These are phyloP conservation scores for Tulasnella sp. DNA, from an alignment of 768 basidiomycete genomes.

Conservation along the genomic window DNA sequence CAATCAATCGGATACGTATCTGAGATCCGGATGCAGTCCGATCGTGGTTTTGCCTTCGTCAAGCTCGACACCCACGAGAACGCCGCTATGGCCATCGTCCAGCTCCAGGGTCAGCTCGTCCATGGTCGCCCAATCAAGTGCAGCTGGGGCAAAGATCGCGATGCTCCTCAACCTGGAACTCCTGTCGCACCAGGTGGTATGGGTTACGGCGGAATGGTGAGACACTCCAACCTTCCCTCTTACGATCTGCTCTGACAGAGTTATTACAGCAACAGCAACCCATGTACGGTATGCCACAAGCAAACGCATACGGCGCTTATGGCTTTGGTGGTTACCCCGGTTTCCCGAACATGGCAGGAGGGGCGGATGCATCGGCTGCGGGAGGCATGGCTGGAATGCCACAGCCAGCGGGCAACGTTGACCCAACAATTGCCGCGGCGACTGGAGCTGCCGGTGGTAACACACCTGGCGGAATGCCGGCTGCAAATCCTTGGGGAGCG, in stretches of 20 bases:
- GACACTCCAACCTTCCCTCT: slow-evolving; percentile 39
- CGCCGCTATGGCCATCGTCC: slow-evolving; percentile 96
- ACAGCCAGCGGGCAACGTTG: slow-evolving; percentile 56
- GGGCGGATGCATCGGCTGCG: slow-evolving; percentile 51
- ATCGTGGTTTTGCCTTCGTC: slow-evolving; percentile 98
- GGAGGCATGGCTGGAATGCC: slow-evolving; percentile 52
- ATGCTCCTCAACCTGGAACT: slow-evolving; percentile 53
- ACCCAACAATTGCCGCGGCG: slow-evolving; percentile 61
- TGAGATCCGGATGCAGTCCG: slow-evolving; percentile 99
- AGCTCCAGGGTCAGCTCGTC: slow-evolving; percentile 95
- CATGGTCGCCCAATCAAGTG: slow-evolving; percentile 98
- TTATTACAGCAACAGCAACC: slow-evolving; percentile 54
- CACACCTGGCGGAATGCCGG: slow-evolving; percentile 46
- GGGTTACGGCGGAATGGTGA: slow-evolving; percentile 81
- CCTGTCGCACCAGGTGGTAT: slow-evolving; percentile 62
- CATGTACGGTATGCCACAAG: slow-evolving; percentile 89
- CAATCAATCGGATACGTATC: slow-evolving; percentile 98
- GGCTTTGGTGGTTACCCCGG: slow-evolving; percentile 70
- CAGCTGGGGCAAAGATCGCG: slow-evolving; percentile 98
- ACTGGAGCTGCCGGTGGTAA: slow-evolving; percentile 52
- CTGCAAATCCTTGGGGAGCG: slow-evolving; percentile 22
- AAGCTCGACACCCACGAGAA: slow-evolving; percentile 99
- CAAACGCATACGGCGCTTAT: slow-evolving; percentile 71
- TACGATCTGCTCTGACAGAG: slow-evolving; percentile 29
- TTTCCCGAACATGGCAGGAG: slow-evolving; percentile 46